Conservation (phyloP, 2,329 filamentous ascomycete species). For the Helminthosporium solani region DNA sequence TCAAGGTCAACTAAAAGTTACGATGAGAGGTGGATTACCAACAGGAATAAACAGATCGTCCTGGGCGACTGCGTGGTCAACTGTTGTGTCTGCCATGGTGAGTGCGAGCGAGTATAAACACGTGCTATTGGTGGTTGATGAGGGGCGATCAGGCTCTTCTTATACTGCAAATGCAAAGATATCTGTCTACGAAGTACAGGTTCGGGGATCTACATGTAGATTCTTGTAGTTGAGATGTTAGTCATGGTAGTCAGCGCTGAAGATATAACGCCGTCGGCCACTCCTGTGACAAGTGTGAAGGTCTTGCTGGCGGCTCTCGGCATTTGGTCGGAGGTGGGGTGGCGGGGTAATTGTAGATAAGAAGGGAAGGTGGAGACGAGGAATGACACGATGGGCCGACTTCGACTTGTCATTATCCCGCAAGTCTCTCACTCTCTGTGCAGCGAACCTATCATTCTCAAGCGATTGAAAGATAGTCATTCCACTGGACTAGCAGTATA, state of each 20-base stretch:
- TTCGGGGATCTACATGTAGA: too few species aligned
- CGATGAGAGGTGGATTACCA: slow-evolving; percentile 2
- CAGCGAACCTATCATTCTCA: too few species aligned
- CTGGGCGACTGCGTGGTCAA: slow-evolving; percentile 40
- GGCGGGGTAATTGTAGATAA: background rate
- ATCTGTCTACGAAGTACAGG: too few species aligned
- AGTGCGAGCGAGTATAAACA: background rate
- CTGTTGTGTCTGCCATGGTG: slow-evolving; percentile 25
- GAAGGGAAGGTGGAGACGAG: background rate
- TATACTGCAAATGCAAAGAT: too few species aligned
- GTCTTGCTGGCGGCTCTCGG: background rate
- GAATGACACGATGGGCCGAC: background rate
- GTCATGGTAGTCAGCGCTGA: too few species aligned
- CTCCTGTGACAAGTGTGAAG: background rate
- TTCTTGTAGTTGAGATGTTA: too few species aligned
- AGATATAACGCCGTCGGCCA: background rate
- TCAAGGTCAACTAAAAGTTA: background rate
- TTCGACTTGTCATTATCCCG: too few species aligned
- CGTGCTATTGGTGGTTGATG: too few species aligned
- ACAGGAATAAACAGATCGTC: slow-evolving; percentile 44
- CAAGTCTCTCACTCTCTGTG: too few species aligned
- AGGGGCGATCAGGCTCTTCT: too few species aligned
- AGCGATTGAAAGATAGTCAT: too few species aligned
- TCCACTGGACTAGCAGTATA: too few species aligned
- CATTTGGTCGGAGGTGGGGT: background rate